Percentiles rank a stretch among this genome's conserved stretches.
These are phyloP conservation scores for Scytalidium lignicola DNA, from an alignment of 2,329 filamentous ascomycete species.

Conservation along the genomic window DNA sequence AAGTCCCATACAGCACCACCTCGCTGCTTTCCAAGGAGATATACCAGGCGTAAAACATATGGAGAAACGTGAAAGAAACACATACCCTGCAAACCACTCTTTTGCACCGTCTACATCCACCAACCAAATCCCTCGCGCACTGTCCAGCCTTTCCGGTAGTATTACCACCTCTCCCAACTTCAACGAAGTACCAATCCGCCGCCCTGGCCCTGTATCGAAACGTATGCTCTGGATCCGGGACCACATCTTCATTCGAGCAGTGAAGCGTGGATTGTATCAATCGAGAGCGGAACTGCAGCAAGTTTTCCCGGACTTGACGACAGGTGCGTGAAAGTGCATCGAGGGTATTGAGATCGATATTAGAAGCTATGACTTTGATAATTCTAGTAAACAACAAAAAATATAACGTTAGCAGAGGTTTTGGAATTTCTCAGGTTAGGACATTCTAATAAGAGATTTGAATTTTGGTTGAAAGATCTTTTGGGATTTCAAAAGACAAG, in stretches of 20 bases:
- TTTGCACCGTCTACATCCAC: conserved; percentile 72
- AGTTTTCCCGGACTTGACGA: conserved; percentile 68
- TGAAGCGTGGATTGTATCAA: conserved; percentile 72
- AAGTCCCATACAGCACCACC: conserved; percentile 61
- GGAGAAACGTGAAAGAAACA: conserved; percentile 8
- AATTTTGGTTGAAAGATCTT: too few species aligned
- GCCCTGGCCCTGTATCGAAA: conserved; percentile 54
- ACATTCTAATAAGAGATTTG: too few species aligned
- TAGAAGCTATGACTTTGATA: conserved; percentile 66
- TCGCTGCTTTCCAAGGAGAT: conserved; percentile 49
- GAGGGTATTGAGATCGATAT: conserved; percentile 82
- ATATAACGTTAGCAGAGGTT: too few species aligned
- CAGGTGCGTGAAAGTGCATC: conserved; percentile 79
- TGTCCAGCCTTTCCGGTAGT: conserved; percentile 65
- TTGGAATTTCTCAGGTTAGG: too few species aligned
- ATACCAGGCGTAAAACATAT: too few species aligned
- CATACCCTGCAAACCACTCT: conserved; percentile 76
- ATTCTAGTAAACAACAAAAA: conserved; percentile 49
- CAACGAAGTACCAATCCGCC: conserved; percentile 55
- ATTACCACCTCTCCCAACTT: conserved; percentile 40
- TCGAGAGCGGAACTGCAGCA: conserved; percentile 72
- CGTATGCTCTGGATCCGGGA: conserved; percentile 49
- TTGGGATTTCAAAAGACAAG: too few species aligned
- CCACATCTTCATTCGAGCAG: conserved; percentile 66
- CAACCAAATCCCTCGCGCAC: conserved; percentile 85